A percentile compares a stretch with the other conserved stretches of the same genome.
These are phyloP conservation scores for Penicillium samsonianum DNA, from an alignment of 495 filamentous ascomycete genomes.

Conservation along the genomic window DNA sequence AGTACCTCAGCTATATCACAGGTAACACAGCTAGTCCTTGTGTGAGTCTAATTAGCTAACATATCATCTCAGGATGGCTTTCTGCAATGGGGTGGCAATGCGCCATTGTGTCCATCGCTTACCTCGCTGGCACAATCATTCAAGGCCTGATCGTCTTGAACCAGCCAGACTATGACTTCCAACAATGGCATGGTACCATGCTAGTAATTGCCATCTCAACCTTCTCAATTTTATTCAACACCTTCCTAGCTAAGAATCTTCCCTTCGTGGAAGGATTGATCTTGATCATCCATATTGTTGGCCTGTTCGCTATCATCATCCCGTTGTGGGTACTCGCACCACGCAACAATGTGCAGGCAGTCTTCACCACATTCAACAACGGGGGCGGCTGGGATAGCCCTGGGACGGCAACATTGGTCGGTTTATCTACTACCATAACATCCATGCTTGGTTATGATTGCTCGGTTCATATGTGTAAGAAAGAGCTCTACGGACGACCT, in stretches of 20 bases:
- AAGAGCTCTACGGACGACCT: not conserved
- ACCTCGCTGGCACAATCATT: slow-evolving; percentile 58
- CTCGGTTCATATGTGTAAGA: slow-evolving; percentile 56
- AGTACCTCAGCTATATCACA: slow-evolving; percentile 61
- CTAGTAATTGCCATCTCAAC: slow-evolving; percentile 54
- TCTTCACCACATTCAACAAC: slow-evolving; percentile 57
- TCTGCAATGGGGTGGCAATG: slow-evolving; percentile 62
- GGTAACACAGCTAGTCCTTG: slow-evolving; percentile 29
- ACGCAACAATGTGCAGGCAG: slow-evolving; percentile 43
- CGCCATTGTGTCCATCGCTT: slow-evolving; percentile 53
- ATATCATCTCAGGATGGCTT: slow-evolving; percentile 53
- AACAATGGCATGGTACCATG: slow-evolving; percentile 63
- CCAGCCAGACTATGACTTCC: slow-evolving; percentile 43
- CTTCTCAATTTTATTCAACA: slow-evolving; percentile 58
- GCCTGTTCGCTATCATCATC: slow-evolving; percentile 63
- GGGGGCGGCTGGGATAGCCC: slow-evolving; percentile 56
- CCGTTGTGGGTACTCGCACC: slow-evolving; percentile 57
- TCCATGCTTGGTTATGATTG: slow-evolving; percentile 59
- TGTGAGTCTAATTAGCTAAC: not conserved
- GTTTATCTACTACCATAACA: slow-evolving; percentile 52
- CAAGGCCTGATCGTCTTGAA: slow-evolving; percentile 60
- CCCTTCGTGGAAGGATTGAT: slow-evolving; percentile 60
- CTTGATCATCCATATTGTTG: slow-evolving; percentile 60
- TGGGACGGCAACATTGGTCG: slow-evolving; percentile 56
- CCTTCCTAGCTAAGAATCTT: slow-evolving; percentile 50